Conservation (phyloP, 2,329 filamentous ascomycete genomes). For the Ophiosphaerella narmari region DNA sequence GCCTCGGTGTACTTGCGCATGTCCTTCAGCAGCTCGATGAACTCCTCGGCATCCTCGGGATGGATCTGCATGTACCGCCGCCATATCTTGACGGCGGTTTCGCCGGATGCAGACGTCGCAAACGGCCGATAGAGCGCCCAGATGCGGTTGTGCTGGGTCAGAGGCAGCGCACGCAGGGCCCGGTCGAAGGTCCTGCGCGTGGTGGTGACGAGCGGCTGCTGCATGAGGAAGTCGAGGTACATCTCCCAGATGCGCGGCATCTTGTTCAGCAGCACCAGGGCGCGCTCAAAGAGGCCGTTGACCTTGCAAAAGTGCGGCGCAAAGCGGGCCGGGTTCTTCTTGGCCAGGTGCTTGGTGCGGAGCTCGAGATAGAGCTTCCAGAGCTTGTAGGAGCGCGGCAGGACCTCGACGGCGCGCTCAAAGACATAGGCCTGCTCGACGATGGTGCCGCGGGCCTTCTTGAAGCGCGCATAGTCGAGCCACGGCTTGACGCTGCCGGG, state of each 20-base stretch:
- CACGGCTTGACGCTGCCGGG: slow-evolving; percentile 87
- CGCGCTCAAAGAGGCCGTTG: slow-evolving; percentile 91
- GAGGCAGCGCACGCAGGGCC: slow-evolving; percentile 84
- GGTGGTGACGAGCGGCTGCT: slow-evolving; percentile 87
- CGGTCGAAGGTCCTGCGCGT: slow-evolving; percentile 90
- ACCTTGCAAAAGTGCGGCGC: slow-evolving; percentile 87
- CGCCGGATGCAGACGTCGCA: slow-evolving; percentile 85
- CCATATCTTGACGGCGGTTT: slow-evolving; percentile 93
- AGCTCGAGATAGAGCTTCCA: slow-evolving; percentile 97
- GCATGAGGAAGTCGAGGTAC: slow-evolving; percentile 87
- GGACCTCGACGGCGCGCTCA: slow-evolving; percentile 85
- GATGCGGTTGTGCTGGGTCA: slow-evolving; percentile 94
- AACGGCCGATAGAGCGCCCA: slow-evolving; percentile 93
- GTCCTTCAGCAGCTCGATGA: slow-evolving; percentile 84
- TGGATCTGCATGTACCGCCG: slow-evolving; percentile 95
- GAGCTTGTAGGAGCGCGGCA: slow-evolving; percentile 95
- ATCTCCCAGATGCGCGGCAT: slow-evolving; percentile 99
- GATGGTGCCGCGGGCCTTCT: slow-evolving; percentile 80
- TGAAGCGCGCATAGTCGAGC: slow-evolving; percentile 92
- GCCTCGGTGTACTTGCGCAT: slow-evolving; percentile 88
- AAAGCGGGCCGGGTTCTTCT: slow-evolving; percentile 81
- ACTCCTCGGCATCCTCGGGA: slow-evolving; percentile 93
- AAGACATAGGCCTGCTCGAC: slow-evolving; percentile 87
- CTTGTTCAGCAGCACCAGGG: slow-evolving; percentile 92
- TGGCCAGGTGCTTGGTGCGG: slow-evolving; percentile 77